Percentiles rank a stretch among this genome's conserved stretches.
These are phyloP conservation scores for Talaromyces ruber DNA, from an alignment of 495 filamentous ascomycete species.

Conservation along the genomic window DNA sequence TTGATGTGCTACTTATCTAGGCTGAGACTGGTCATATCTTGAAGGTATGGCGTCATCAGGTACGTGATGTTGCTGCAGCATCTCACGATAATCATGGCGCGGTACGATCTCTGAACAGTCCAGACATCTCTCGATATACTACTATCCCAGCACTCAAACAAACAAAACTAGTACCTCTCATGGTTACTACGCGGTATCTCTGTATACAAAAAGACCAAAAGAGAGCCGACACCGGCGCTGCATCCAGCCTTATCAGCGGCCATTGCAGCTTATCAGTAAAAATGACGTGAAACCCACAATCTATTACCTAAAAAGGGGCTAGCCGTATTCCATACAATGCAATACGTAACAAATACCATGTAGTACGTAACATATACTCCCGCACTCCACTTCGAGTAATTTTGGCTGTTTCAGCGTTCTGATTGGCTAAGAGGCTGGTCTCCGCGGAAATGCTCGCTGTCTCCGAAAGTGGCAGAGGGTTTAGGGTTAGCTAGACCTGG, in stretches of 20 bases:
- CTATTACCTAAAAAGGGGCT: background rate
- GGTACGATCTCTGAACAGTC: too few relatives aligned
- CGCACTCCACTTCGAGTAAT: background rate
- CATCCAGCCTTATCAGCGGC: background rate
- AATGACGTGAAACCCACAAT: conserved; percentile 2
- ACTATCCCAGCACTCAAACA: background rate
- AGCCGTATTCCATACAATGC: background rate
- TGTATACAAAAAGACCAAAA: background rate
- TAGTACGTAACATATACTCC: background rate
- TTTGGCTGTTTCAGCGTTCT: background rate
- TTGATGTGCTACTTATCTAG: background rate
- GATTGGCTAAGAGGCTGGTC: background rate
- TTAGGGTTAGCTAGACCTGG: background rate
- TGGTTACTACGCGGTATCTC: background rate
- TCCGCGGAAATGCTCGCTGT: conserved; percentile 1
- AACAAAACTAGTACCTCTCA: background rate
- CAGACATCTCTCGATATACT: too few relatives aligned
- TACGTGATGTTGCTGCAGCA: background rate
- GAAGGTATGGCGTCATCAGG: background rate
- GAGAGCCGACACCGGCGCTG: background rate
- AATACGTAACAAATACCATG: background rate
- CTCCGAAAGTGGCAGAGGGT: background rate
- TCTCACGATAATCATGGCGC: too few relatives aligned
- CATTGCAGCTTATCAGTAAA: background rate
- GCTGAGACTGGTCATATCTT: background rate